Percentiles rank a stretch among this genome's conserved stretches.
Conservation (phyloP, 2,329 filamentous ascomycete species). For the Trichophyton verrucosum region DNA sequence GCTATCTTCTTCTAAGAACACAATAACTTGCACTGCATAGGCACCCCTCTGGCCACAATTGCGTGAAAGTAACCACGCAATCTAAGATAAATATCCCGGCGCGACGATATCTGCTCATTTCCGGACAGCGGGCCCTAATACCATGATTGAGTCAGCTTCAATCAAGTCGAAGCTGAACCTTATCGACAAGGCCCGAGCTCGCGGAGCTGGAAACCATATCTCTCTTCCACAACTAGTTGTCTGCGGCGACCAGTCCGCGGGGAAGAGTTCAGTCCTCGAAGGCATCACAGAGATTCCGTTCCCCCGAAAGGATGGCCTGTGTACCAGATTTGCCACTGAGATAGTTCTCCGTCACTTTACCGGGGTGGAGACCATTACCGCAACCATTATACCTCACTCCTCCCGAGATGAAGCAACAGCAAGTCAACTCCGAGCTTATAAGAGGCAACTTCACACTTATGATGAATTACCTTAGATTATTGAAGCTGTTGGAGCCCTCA, state of each 20-base stretch:
- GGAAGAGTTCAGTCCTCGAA: slow-evolving; percentile 18
- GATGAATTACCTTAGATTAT: slow-evolving; percentile 6
- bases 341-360: slow-evolving; percentile 26
- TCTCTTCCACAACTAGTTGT: slow-evolving; percentile 19
- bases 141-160: background rate
- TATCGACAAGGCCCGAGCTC: slow-evolving; percentile 5
- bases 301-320: slow-evolving; percentile 22
- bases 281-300: slow-evolving; percentile 22
- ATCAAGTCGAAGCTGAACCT: background rate
- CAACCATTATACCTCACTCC: slow-evolving; percentile 22
- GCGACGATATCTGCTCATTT: background rate
- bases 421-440: background rate
- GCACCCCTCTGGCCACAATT: too few relatives aligned
- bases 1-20: too few relatives aligned
- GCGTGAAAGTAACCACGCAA: too few relatives aligned
- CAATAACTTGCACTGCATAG: too few relatives aligned
- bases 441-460: background rate
- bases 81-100: too few relatives aligned
- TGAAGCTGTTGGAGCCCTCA: background rate
- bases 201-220: slow-evolving; percentile 15
- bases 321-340: slow-evolving; percentile 30
- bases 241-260: slow-evolving; percentile 27
- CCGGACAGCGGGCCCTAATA: background rate
- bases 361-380: slow-evolving; percentile 12
- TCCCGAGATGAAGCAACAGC: background rate